A percentile compares a stretch with the other conserved stretches of the same genome.
Evolutionary conservation across 1,284 basidiomycete species (phyloP).

Genomic region (Naganishia sp.): DNA sequence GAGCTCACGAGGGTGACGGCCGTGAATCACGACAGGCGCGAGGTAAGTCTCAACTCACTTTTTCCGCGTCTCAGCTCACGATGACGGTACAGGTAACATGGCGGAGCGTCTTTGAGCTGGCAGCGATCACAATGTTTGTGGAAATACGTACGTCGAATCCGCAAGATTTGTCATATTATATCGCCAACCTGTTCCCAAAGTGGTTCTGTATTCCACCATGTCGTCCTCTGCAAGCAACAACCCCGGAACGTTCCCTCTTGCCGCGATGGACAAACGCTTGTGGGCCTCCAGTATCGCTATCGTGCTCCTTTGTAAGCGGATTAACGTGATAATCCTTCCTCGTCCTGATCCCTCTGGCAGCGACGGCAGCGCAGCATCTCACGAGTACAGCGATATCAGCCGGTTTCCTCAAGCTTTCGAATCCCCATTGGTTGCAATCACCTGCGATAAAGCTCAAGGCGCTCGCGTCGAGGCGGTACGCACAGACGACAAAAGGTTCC

Average conservation of each 20-base stretch:
- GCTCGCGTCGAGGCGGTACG: not conserved
- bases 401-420: conserved; percentile 7
- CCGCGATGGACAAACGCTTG: not conserved
- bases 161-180: too few relatives aligned
- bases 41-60: not conserved
- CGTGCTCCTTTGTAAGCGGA: conserved; percentile 8
- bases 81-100: conserved; percentile 6
- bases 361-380: conserved; percentile 44
- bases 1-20: conserved; percentile 1
- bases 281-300: conserved; percentile 7
- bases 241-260: not conserved
- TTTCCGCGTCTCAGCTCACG: not conserved
- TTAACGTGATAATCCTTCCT: not conserved
- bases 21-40: conserved; percentile 8
- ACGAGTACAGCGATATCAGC: conserved; percentile 39
- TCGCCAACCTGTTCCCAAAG: not conserved
- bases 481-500: not conserved
- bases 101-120: conserved; percentile 4
- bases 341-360: conserved; percentile 22
- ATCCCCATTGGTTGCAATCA: conserved; percentile 10
- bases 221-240: not conserved
- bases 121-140: conserved; percentile 13
- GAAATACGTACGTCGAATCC: conserved; percentile 37
- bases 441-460: not conserved
- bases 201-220: conserved; percentile 18